Evolutionary conservation across 176 grass and related monocot species (phyloP).

Genomic region (Hyparrhenia diplandra): DNA sequence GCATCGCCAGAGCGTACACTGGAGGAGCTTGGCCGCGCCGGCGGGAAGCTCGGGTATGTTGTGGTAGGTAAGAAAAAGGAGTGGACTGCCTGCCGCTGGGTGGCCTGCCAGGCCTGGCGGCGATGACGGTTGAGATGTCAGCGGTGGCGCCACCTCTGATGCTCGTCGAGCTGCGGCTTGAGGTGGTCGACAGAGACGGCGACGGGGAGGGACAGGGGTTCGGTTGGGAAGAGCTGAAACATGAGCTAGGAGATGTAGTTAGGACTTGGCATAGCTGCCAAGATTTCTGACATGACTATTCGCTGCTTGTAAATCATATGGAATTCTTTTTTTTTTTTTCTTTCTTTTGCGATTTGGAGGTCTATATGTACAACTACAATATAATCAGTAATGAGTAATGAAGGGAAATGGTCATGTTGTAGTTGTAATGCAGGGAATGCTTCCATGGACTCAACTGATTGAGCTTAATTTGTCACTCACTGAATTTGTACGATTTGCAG

Average conservation of each 20-base stretch:
- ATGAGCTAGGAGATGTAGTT: conserved; percentile 63
- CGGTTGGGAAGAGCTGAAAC: conserved; percentile 59
- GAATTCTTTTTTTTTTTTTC: neutral
- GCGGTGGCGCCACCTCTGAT: conserved; percentile 61
- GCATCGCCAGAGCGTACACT: conserved; percentile 53
- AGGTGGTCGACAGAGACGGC: conserved; percentile 13
- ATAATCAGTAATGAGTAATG: no score
- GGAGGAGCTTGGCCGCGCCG: conserved; percentile 42
- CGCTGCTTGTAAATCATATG: conserved; percentile 9
- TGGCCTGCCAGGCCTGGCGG: conserved; percentile 17
- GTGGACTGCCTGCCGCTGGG: conserved; percentile 6
- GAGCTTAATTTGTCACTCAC: no score
- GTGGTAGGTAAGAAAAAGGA: conserved; percentile 45
- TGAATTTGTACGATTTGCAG: no score
- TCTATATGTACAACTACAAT: no score
- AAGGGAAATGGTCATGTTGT: no score
- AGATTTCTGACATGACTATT: conserved; percentile 27
- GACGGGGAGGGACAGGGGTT: conserved; percentile 35
- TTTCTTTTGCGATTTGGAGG: neutral
- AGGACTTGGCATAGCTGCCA: conserved; percentile 58
- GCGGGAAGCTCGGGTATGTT: conserved; percentile 57
- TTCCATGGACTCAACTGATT: no score
- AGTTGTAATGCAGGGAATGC: no score
- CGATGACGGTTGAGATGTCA: conserved; percentile 58
- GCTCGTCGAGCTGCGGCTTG: conserved; percentile 59